Conservation (phyloP, 2,329 filamentous ascomycete genomes). For the Harringtonia aguacate region DNA sequence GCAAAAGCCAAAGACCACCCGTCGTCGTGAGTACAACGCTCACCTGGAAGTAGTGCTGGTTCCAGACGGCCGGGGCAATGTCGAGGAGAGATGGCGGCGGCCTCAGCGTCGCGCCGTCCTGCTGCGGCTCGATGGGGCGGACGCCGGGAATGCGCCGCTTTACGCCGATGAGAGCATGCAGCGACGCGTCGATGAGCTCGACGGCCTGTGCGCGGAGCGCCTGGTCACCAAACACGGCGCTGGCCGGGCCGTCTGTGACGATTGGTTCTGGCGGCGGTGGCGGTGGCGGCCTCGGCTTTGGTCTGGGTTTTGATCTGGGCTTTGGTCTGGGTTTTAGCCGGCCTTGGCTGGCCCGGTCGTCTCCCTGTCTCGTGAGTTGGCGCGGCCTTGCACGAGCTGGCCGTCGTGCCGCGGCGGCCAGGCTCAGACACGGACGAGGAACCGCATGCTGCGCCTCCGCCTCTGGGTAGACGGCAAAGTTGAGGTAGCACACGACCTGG, state of each 20-base stretch:
- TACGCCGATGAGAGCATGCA: conserved; percentile 6
- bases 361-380: too few species aligned
- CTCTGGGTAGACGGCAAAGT: neutral
- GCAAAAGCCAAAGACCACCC: neutral
- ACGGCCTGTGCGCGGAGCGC: neutral
- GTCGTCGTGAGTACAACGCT: too few species aligned
- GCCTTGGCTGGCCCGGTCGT: too few species aligned
- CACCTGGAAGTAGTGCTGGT: conserved; percentile 10
- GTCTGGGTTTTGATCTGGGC: too few species aligned
- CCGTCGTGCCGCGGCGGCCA: too few species aligned
- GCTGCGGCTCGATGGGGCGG: neutral
- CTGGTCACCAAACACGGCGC: neutral
- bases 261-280: neutral
- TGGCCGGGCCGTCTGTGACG: neutral
- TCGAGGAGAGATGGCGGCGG: conserved; percentile 5
- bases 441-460: too few species aligned
- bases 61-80: conserved; percentile 14
- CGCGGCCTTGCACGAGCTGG: too few species aligned
- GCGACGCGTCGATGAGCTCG: conserved; percentile 2
- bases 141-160: conserved; percentile 3
- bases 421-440: too few species aligned
- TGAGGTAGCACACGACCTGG: conserved; percentile 7
- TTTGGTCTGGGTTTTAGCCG: too few species aligned
- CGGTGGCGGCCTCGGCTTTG: too few species aligned
- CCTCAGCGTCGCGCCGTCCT: too few species aligned